Evolutionary conservation across 441 rosid species (phyloP), one percentile per base, ranked within the genome.

Genomic region (Euphorbia corollata): DNA sequence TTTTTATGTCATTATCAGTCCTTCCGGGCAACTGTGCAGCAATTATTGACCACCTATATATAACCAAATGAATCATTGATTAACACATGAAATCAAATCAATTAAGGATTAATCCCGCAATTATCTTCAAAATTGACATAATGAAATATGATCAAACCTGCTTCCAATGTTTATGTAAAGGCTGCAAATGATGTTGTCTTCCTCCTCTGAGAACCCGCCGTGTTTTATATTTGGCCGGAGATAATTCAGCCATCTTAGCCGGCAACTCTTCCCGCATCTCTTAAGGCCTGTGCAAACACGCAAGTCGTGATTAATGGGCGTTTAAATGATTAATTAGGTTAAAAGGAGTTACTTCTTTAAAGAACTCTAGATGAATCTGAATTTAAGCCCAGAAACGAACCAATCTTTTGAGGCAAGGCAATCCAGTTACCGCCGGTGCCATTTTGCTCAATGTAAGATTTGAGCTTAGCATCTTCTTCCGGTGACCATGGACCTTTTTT

Each of bases 401-500:
- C 89, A 36, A 87, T 87, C 78, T 87, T 87, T 63, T 77, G 81
- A 12, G 90, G 92, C 68, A 87, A 70, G 68, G 92, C 79, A 43
- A 83, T 83, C 92, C 92, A 87, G 74, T 87, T 87, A 32, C 87
- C 84, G 13, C 82, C 87, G 9, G 84, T 83, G 77, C 92, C 92
- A 48, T 85, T 80, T 56, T 75, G 59, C 38, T 85, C 74, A 55
- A 87, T 63, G 59, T 80, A 85, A 70, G 73, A 63, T 71, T 74
- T 85, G 73, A 87, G 89, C 60, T 73, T 74, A 18, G 85, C 84
- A 50, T 87, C 92, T 82, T 85, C 92, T 55, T 87, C 92, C 0
- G 89, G 92, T 8, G 92, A 86, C 92, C 92, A 86, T 0, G 89
- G 87, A 2, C 92, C 92, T 77, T 83, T 79, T 75, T 82, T 87